Evolutionary conservation across 805 yeast species (phyloP), one percentile per base, ranked within the genome.

Genomic region (Candida pseudoglaebosa): DNA sequence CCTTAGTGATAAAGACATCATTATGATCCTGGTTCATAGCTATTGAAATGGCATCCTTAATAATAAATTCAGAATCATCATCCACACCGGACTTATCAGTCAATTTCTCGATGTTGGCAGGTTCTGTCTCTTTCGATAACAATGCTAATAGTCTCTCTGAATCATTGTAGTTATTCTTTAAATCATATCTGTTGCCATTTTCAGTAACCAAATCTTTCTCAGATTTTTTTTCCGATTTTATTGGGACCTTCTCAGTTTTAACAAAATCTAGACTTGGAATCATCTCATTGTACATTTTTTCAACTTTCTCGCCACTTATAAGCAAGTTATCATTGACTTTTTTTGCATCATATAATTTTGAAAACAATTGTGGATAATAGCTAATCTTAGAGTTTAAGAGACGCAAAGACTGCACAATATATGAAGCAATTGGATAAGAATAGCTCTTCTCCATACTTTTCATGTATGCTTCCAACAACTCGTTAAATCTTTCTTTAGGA

Each of bases 41-140:
- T n/a, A 38, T 45, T 3, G 56, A 38, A 18, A 55, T 46, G 0
- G 58, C 61, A 34, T 56, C 54, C 32, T 45, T 48, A 20, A 57
- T 47, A 5, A 44, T 45, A 14, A 29, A 34, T 28, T 55, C 59
- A n/a, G 41, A 30, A 9, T 36, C 24, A 9, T 38, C 18, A 14
- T 32, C 35, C 5, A 39, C 36, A 5, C 22, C 22, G 22, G 13
- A 26, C 9, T 32, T 28, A 9, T 35, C 38, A 3, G 18, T 8
- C 14, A 34, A 13, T 13, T 16, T 2, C 13, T 32, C 17, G 9
- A 28, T 6, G 20, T 42, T 41, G n/a, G 35, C 34, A 2, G 42
- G 18, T 4, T 35, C 31, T 18, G 42, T 30, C 28, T 38, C 15
- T 41, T 45, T 31, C 4, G 47, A 36, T 15, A 53, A 41, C 8